phyloP scores from a whole-genome alignment of 495 filamentous ascomycete genomes.

The Tuber calosporum region DNA sequence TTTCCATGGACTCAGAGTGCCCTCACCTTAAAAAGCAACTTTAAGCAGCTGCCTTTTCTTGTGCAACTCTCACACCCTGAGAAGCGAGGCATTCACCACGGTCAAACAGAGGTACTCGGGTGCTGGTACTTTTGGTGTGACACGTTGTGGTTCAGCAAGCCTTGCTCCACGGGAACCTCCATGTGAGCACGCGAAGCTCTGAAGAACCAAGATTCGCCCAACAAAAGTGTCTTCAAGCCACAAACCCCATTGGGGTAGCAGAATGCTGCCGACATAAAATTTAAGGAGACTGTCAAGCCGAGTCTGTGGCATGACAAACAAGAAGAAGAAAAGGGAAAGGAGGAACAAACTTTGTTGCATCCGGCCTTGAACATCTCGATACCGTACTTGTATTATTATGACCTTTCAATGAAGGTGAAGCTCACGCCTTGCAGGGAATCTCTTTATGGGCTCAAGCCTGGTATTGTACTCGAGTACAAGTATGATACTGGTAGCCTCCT shows the following conservation, averaged over 20 bases:
- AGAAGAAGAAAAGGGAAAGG: not conserved
- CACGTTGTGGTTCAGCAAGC: not conserved
- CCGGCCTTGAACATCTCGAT: not conserved
- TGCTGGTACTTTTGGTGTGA: too few relatives aligned
- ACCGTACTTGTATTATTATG: too few relatives aligned
- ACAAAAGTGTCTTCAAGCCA: slow-evolving; percentile 2
- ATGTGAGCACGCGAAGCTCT: not conserved
- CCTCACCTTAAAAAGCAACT: slow-evolving; percentile 24
- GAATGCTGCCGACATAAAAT: not conserved
- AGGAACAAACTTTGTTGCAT: not conserved
- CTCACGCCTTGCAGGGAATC: not conserved
- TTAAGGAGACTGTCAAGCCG: not conserved
- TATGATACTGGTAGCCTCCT: too few relatives aligned
- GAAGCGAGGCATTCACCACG: not conserved
- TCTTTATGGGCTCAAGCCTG: not conserved
- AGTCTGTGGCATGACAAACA: not conserved
- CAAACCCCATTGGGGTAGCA: not conserved
- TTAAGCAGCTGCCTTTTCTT: not conserved
- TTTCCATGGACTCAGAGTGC: slow-evolving; percentile 19
- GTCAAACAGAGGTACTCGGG: not conserved
- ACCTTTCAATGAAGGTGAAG: not conserved
- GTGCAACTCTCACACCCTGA: slow-evolving; percentile 19
- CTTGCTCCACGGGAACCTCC: not conserved
- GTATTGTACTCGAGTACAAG: too few relatives aligned
- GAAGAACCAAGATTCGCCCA: not conserved